phyloP scores from a whole-genome alignment of 2,329 filamentous ascomycete genomes.

The Plenodomus biglobosus region DNA sequence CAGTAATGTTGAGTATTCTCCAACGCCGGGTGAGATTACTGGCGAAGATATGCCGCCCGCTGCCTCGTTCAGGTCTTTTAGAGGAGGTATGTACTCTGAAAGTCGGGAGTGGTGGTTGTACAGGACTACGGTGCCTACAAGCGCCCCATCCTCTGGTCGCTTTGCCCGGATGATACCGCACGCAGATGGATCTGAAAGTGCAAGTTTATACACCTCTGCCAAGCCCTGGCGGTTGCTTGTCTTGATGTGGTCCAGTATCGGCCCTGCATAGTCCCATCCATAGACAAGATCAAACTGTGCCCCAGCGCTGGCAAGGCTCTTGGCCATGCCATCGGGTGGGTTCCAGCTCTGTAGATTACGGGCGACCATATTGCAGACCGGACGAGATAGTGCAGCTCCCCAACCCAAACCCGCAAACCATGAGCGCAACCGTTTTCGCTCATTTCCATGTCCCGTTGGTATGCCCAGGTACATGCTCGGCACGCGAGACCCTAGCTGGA shows the following conservation, averaged over 20 bases:
- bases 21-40: slow-evolving; percentile 68
- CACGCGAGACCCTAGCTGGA: slow-evolving; percentile 79
- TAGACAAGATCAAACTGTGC: slow-evolving; percentile 83
- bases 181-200: slow-evolving; percentile 68
- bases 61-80: slow-evolving; percentile 61
- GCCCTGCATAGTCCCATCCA: slow-evolving; percentile 73
- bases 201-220: slow-evolving; percentile 75
- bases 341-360: slow-evolving; percentile 71
- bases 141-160: slow-evolving; percentile 63
- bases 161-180: slow-evolving; percentile 86
- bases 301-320: slow-evolving; percentile 70
- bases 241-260: slow-evolving; percentile 73
- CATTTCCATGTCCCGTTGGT: slow-evolving; percentile 64
- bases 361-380: slow-evolving; percentile 72
- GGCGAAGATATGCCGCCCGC: slow-evolving; percentile 80
- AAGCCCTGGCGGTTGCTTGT: slow-evolving; percentile 75
- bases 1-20: slow-evolving; percentile 69
- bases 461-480: slow-evolving; percentile 87
- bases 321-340: slow-evolving; percentile 74
- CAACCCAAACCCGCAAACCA: slow-evolving; percentile 93
- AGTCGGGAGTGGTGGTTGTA: slow-evolving; percentile 71
- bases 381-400: slow-evolving; percentile 68
- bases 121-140: slow-evolving; percentile 78
- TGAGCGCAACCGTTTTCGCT: slow-evolving; percentile 62
- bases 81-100: slow-evolving; percentile 67